phyloP scores from a whole-genome alignment of 768 basidiomycete genomes.

The Guyanaporus albipodus region DNA sequence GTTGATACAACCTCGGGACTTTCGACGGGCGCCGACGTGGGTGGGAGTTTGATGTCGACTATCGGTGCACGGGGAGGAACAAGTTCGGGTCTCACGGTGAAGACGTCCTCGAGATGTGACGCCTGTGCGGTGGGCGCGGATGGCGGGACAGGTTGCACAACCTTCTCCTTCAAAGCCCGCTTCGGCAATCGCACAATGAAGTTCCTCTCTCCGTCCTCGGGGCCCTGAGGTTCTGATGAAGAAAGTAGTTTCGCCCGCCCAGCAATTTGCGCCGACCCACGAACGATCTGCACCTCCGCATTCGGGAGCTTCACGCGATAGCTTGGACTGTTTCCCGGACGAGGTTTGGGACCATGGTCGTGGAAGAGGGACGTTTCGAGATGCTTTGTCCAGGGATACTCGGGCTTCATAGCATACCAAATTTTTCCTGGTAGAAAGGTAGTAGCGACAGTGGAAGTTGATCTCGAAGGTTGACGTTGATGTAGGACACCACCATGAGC shows the following conservation, averaged over 20 bases:
- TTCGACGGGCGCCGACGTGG: conserved; percentile 23
- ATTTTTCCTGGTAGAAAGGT: conserved; percentile 40
- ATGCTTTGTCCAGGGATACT: conserved; percentile 80
- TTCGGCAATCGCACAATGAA: conserved; percentile 57
- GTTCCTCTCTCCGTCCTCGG: conserved; percentile 43
- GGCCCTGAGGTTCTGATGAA: conserved; percentile 22
- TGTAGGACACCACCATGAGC: conserved; percentile 39
- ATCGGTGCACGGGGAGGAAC: conserved; percentile 30
- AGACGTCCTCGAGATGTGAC: conserved; percentile 49
- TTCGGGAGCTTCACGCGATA: conserved; percentile 67
- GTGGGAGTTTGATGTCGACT: conserved; percentile 24
- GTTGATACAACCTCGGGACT: neutral
- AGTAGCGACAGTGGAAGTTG: conserved; percentile 27
- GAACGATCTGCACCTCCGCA: conserved; percentile 39
- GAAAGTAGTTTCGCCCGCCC: conserved; percentile 13
- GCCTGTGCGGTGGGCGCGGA: conserved; percentile 31
- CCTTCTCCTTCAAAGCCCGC: conserved; percentile 36
- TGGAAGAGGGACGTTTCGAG: conserved; percentile 71
- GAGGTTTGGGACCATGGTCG: conserved; percentile 55
- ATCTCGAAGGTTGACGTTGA: conserved; percentile 31
- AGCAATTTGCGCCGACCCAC: conserved; percentile 26
- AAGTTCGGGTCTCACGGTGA: conserved; percentile 52
- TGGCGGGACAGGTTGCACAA: conserved; percentile 4
- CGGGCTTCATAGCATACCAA: conserved; percentile 76
- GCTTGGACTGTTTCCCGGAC: conserved; percentile 49